A percentile compares a stretch with the other conserved stretches of the same genome.
These are phyloP conservation scores for Neocucurbitaria cava DNA, from an alignment of 2,329 filamentous ascomycete genomes.

Conservation along the genomic window DNA sequence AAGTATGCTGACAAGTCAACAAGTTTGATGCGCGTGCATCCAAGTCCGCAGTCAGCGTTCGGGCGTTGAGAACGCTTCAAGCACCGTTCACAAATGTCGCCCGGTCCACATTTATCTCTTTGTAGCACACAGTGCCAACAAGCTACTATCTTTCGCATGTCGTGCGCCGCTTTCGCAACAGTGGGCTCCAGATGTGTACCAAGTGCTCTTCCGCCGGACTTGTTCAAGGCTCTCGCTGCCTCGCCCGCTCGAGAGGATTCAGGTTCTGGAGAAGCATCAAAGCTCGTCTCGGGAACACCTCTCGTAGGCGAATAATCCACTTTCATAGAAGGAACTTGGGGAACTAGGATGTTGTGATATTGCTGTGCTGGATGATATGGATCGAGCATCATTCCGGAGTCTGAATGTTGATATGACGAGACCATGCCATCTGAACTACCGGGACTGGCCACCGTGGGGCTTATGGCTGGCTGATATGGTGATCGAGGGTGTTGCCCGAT, in stretches of 20 bases:
- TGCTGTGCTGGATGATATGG: slow-evolving; percentile 19
- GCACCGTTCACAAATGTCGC: slow-evolving; percentile 49
- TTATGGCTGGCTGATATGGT: slow-evolving; percentile 29
- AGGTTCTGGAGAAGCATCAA: slow-evolving; percentile 36
- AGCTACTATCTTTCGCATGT: slow-evolving; percentile 55
- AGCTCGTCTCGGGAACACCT: slow-evolving; percentile 24
- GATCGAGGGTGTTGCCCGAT: slow-evolving; percentile 23
- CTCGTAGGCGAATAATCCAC: slow-evolving; percentile 10
- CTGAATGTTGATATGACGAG: slow-evolving; percentile 36
- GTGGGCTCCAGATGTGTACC: slow-evolving; percentile 47
- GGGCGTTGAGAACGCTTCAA: slow-evolving; percentile 47
- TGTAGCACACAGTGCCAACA: slow-evolving; percentile 59
- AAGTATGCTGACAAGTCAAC: slow-evolving; percentile 54
- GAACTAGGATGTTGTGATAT: slow-evolving; percentile 7
- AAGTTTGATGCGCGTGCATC: slow-evolving; percentile 56
- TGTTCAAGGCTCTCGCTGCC: slow-evolving; percentile 31
- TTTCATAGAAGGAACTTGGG: slow-evolving; percentile 8
- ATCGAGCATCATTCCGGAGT: slow-evolving; percentile 30
- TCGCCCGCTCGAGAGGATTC: slow-evolving; percentile 21
- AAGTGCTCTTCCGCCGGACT: slow-evolving; percentile 48
- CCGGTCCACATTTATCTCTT: slow-evolving; percentile 54
- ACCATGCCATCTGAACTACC: slow-evolving; percentile 38
- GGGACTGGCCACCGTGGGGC: slow-evolving; percentile 40
- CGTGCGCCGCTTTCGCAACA: slow-evolving; percentile 50
- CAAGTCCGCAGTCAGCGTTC: slow-evolving; percentile 51